Percentiles rank a stretch among this genome's conserved stretches.
Conservation (phyloP, 805 yeast genomes). For the Sungouiozyma ichnusensis region DNA sequence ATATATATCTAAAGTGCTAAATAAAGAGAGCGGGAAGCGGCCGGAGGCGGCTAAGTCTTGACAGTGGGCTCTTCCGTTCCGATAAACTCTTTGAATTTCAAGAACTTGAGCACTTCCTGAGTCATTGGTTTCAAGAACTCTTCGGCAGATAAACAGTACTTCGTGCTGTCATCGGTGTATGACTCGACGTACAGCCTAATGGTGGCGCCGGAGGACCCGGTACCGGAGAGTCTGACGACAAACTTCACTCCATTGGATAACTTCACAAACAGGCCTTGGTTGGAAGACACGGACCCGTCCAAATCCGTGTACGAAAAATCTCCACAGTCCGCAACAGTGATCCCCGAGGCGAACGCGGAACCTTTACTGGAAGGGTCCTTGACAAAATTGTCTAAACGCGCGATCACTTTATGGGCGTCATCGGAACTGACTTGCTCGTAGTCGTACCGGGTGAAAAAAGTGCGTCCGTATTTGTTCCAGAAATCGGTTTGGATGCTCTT, state of each 20-base stretch:
- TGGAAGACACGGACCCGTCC: constrained; percentile 79
- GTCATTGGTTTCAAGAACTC: constrained; percentile 59
- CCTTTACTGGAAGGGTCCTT: constrained; percentile 38
- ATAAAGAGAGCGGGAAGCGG: not conserved
- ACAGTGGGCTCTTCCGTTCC: constrained; percentile 87
- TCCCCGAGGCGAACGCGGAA: constrained; percentile 36
- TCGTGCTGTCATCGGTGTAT: constrained; percentile 51
- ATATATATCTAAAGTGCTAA: not conserved
- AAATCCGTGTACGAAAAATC: constrained; percentile 89
- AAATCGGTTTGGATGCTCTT: constrained; percentile 71
- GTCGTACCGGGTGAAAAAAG: constrained; percentile 94
- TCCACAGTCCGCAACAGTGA: constrained; percentile 62
- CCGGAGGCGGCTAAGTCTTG: constrained; percentile 41
- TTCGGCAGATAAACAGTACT: constrained; percentile 45
- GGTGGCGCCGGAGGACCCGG: constrained; percentile 97
- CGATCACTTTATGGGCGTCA: constrained; percentile 63
- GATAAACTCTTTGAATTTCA: constrained; percentile 60
- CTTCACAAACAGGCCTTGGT: constrained; percentile 85
- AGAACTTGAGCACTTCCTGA: constrained; percentile 49
- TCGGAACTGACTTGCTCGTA: constrained; percentile 73
- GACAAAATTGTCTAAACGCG: constrained; percentile 36
- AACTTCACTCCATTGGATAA: constrained; percentile 74
- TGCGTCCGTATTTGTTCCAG: constrained; percentile 90
- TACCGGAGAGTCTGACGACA: constrained; percentile 86
- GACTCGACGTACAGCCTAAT: constrained; percentile 85